Percentiles rank a stretch among this genome's conserved stretches.
These are phyloP conservation scores for Knoxdaviesia capensis DNA, from an alignment of 2,329 filamentous ascomycete species.

Conservation along the genomic window DNA sequence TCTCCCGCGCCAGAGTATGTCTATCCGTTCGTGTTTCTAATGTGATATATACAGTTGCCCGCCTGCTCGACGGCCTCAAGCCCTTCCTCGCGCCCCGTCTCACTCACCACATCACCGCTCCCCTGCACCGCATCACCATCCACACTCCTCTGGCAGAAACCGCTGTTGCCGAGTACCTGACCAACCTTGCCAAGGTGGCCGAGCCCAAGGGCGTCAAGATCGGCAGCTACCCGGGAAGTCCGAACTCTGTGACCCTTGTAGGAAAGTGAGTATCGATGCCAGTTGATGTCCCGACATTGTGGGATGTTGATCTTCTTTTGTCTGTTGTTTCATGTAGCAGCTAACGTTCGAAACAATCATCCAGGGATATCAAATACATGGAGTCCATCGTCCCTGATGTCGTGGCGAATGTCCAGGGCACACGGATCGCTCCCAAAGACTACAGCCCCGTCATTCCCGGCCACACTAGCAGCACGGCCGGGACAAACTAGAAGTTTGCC, in stretches of 20 bases:
- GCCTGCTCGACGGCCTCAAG: slow-evolving; percentile 58
- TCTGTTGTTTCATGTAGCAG: slow-evolving; percentile 1
- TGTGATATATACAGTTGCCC: slow-evolving; percentile 33
- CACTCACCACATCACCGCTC: slow-evolving; percentile 44
- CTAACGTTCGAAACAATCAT: too few species aligned
- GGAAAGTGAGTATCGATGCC: slow-evolving; percentile 22
- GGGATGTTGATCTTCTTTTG: not conserved
- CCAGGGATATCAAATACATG: slow-evolving; percentile 51
- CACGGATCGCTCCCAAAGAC: too few species aligned
- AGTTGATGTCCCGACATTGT: not conserved
- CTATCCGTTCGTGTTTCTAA: too few species aligned
- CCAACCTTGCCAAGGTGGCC: slow-evolving; percentile 54
- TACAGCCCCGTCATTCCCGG: too few species aligned
- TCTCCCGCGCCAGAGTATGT: too few species aligned
- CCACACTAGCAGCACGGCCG: too few species aligned
- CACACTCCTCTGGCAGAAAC: slow-evolving; percentile 81
- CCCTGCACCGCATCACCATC: slow-evolving; percentile 47
- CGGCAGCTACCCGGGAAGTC: slow-evolving; percentile 79
- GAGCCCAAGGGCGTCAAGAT: slow-evolving; percentile 70
- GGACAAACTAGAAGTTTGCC: too few species aligned
- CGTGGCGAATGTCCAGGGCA: slow-evolving; percentile 52
- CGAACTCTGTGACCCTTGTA: slow-evolving; percentile 81
- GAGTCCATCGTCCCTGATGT: slow-evolving; percentile 51
- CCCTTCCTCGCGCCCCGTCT: slow-evolving; percentile 50
- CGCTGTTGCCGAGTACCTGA: slow-evolving; percentile 63